Evolutionary conservation across 2,329 filamentous ascomycete species (phyloP).

Genomic region (Tolypocladium ovalisporum): DNA sequence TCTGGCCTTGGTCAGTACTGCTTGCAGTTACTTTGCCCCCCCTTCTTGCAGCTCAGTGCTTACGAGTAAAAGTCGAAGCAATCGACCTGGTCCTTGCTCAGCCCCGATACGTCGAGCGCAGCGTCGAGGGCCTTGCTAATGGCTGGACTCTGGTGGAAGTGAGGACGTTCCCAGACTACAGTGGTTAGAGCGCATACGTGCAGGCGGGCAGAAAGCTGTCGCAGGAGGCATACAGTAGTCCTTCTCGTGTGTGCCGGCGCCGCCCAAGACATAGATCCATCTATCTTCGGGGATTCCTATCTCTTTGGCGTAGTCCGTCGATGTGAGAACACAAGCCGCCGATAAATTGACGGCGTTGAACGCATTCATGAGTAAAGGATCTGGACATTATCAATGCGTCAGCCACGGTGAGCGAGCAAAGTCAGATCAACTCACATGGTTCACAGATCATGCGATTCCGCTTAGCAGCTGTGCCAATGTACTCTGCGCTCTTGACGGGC

Average conservation of each 20-base stretch:
- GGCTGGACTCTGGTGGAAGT: conserved; percentile 45
- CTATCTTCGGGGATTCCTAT: conserved; percentile 41
- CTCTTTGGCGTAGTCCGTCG: conserved; percentile 38
- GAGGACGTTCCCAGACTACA: conserved; percentile 50
- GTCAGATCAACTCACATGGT: conserved; percentile 38
- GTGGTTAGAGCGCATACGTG: not conserved
- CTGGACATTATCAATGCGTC: conserved; percentile 22
- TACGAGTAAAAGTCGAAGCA: conserved; percentile 54
- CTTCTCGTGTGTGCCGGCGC: conserved; percentile 49
- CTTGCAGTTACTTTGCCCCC: no score
- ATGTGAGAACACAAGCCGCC: conserved; percentile 49
- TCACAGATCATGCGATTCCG: conserved; percentile 58
- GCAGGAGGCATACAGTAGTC: conserved; percentile 31
- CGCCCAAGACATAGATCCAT: conserved; percentile 56
- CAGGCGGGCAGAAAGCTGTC: no score
- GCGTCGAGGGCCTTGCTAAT: conserved; percentile 47
- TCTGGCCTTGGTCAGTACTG: conserved; percentile 18
- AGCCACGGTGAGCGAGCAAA: not conserved
- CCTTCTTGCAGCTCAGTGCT: not conserved
- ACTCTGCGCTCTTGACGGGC: conserved; percentile 29
- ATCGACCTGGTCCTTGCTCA: conserved; percentile 42
- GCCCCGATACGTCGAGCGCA: conserved; percentile 33
- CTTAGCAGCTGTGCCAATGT: conserved; percentile 41
- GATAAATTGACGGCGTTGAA: conserved; percentile 60
- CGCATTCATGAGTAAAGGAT: conserved; percentile 60